Conservation (phyloP, 1,284 basidiomycete species). For the Boletus sp. region DNA sequence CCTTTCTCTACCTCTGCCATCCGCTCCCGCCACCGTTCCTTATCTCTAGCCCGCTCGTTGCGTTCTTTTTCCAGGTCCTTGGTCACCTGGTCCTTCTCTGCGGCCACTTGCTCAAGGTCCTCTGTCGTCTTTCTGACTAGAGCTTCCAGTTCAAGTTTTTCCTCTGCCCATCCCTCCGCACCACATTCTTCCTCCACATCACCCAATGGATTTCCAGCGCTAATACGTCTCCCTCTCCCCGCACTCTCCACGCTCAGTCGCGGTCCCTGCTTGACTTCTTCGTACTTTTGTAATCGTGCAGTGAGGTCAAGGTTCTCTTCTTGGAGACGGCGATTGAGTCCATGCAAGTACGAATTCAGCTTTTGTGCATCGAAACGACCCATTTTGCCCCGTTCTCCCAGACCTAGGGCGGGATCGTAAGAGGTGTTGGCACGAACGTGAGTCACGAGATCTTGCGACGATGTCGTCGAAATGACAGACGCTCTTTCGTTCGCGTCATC, state of each 20-base stretch:
- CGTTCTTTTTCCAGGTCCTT: constrained; percentile 48
- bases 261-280: constrained; percentile 32
- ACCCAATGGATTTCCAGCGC: constrained; percentile 48
- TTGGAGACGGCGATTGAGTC: constrained; percentile 71
- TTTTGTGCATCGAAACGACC: constrained; percentile 78
- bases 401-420: constrained; percentile 73
- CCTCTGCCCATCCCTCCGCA: constrained; percentile 60
- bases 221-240: constrained; percentile 41
- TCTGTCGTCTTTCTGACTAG: constrained; percentile 48
- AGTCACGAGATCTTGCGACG: constrained; percentile 79
- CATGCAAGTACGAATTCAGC: constrained; percentile 77
- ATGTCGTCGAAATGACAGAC: constrained; percentile 74
- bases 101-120: constrained; percentile 39
- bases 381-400: constrained; percentile 58
- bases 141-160: constrained; percentile 48
- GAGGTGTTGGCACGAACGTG: constrained; percentile 79
- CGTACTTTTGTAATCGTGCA: constrained; percentile 45
- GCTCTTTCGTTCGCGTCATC: constrained; percentile 43
- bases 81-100: constrained; percentile 39
- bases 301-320: constrained; percentile 74
- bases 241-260: constrained; percentile 23
- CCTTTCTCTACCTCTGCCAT: constrained; percentile 68
- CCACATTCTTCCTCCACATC: constrained; percentile 57
- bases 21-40: constrained; percentile 60
- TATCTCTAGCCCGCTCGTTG: constrained; percentile 55